Conservation (phyloP, 176 grass and related monocot genomes). For the Thalia dealbata region DNA sequence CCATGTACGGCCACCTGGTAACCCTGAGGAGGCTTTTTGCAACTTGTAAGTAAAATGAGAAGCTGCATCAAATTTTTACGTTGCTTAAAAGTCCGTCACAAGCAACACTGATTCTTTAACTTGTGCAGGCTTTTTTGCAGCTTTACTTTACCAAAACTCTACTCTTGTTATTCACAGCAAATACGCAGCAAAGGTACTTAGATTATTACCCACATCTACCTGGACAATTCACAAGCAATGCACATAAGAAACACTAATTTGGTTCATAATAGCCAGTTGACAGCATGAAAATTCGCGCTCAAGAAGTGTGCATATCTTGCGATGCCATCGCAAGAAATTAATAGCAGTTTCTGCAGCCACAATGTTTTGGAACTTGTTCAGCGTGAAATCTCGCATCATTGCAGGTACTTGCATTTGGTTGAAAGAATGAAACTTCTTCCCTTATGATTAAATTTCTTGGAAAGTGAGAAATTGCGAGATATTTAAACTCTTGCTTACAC, state of each 20-base stretch:
- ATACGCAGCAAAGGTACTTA: slow-evolving; percentile 61
- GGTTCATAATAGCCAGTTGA: slow-evolving; percentile 33
- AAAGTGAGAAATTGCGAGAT: no score
- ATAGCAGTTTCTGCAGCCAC: slow-evolving; percentile 43
- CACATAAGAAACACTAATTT: neutral
- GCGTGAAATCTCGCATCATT: slow-evolving; percentile 61
- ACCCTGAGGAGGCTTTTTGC: slow-evolving; percentile 49
- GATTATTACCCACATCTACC: no score
- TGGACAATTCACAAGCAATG: neutral
- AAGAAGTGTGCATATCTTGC: slow-evolving; percentile 71
- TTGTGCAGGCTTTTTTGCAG: slow-evolving; percentile 74
- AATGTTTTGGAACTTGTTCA: slow-evolving; percentile 85
- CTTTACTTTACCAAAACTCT: slow-evolving; percentile 77
- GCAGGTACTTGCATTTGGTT: slow-evolving; percentile 38
- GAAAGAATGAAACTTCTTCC: no score
- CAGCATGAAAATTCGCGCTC: slow-evolving; percentile 21
- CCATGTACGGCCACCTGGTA: slow-evolving; percentile 50
- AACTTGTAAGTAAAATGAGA: slow-evolving; percentile 35
- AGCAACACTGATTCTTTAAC: slow-evolving; percentile 17
- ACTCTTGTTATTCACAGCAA: slow-evolving; percentile 49
- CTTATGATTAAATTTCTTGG: no score
- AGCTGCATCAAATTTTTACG: neutral
- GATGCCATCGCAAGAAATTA: slow-evolving; percentile 78
- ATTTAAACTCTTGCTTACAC: no score
- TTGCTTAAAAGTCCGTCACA: neutral